phyloP scores from a whole-genome alignment of 768 basidiomycete species.

The Tephrocybe rancida region DNA sequence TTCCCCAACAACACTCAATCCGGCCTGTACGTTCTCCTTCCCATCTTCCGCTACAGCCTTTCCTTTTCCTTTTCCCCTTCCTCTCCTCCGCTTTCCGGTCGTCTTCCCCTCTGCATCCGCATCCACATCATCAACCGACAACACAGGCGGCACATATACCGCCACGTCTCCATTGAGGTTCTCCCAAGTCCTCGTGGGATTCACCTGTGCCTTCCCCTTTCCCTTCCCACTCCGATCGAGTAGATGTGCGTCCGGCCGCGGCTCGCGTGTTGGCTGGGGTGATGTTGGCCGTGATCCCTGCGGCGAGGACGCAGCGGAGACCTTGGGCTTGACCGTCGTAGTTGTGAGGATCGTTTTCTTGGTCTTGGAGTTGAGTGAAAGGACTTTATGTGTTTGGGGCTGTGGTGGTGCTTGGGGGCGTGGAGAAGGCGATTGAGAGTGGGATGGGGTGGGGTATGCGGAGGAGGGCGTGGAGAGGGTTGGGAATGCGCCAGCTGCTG shows the following conservation, averaged over 20 bases:
- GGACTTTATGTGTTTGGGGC: conserved; percentile 46
- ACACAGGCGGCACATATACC: conserved; percentile 36
- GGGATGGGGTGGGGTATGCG: conserved; percentile 1
- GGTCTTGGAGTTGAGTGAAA: conserved; percentile 56
- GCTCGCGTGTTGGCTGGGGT: conserved; percentile 35
- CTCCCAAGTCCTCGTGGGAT: conserved; percentile 42
- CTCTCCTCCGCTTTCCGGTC: conserved; percentile 11
- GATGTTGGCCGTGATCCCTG: conserved; percentile 33
- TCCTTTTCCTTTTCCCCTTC: conserved; percentile 1
- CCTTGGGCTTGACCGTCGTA: conserved; percentile 40
- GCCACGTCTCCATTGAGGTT: conserved; percentile 37
- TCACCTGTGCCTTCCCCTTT: conserved; percentile 29
- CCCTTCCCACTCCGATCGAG: conserved; percentile 27
- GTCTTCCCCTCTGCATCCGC: not conserved
- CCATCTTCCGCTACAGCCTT: conserved; percentile 10
- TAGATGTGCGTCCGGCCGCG: conserved; percentile 36
- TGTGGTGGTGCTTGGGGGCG: conserved; percentile 15
- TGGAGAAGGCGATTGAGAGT: conserved; percentile 5
- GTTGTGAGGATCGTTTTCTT: conserved; percentile 57
- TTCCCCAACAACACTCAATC: not conserved
- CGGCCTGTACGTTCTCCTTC: conserved; percentile 4
- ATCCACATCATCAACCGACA: conserved; percentile 7
- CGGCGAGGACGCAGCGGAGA: conserved; percentile 16
- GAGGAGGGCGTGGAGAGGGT: conserved; percentile 32
- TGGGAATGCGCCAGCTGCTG: conserved; percentile 65